Evolutionary conservation across 805 yeast genomes (phyloP).

Genomic region (Maudiozyma bulderi): DNA sequence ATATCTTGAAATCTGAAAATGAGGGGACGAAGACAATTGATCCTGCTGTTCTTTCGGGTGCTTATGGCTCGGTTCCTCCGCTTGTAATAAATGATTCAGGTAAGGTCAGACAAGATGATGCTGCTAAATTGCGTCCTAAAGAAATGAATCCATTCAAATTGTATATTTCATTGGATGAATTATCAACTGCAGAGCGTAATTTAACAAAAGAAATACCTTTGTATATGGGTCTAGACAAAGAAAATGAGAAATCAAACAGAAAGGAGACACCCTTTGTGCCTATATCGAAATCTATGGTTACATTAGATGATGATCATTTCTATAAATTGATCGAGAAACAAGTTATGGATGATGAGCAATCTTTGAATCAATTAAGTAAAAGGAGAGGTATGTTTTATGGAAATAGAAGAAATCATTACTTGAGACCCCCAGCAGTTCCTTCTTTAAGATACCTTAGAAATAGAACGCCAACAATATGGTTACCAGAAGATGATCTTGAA

Average conservation of each 20-base stretch:
- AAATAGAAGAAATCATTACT: conserved; percentile 47
- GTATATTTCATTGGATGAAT: conserved; percentile 24
- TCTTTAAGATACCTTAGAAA: conserved; percentile 66
- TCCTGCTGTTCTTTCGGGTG: too few species aligned
- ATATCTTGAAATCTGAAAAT: too few species aligned
- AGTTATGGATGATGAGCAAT: conserved; percentile 34
- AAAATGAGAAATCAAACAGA: conserved; percentile 14
- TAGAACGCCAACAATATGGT: conserved; percentile 91
- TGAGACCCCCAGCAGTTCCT: conserved; percentile 91
- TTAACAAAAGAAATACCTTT: conserved; percentile 29
- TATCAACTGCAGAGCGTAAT: conserved; percentile 26
- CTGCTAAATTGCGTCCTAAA: neutral
- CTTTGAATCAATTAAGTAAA: conserved; percentile 26
- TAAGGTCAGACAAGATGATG: too few species aligned
- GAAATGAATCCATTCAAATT: conserved; percentile 26
- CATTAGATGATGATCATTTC: conserved; percentile 56
- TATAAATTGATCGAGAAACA: conserved; percentile 46
- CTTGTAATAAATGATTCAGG: too few species aligned
- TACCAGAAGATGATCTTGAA: conserved; percentile 83
- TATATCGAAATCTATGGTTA: conserved; percentile 55
- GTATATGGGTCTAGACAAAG: conserved; percentile 22
- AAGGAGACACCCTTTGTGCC: conserved; percentile 36
- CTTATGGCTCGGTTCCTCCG: too few species aligned
- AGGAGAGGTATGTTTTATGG: conserved; percentile 37
- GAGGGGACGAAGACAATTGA: too few species aligned